phyloP scores from a whole-genome alignment of 495 filamentous ascomycete species.

The Annulohypoxylon stygium region DNA sequence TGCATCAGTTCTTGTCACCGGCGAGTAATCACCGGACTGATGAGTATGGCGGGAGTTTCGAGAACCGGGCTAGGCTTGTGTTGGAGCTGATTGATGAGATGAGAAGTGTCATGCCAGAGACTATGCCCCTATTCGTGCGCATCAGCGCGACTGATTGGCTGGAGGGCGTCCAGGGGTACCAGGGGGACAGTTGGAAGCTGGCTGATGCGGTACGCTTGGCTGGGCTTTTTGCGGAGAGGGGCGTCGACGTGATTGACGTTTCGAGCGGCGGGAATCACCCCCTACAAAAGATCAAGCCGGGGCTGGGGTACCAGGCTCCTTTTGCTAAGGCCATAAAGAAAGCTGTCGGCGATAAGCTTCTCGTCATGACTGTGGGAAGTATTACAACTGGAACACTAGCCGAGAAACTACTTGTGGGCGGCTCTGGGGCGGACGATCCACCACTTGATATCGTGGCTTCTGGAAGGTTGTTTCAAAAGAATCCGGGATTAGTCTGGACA shows the following conservation, averaged over 20 bases:
- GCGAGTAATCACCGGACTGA: constrained; percentile 70
- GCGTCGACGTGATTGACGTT: constrained; percentile 75
- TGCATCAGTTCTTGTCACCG: constrained; percentile 71
- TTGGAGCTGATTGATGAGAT: constrained; percentile 63
- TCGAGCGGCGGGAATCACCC: constrained; percentile 71
- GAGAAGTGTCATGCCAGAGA: constrained; percentile 62
- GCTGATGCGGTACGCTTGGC: constrained; percentile 69
- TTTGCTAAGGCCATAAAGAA: constrained; percentile 68
- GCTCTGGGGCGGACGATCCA: constrained; percentile 31
- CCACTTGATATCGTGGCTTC: constrained; percentile 70
- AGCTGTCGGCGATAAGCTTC: constrained; percentile 68
- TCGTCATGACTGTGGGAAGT: constrained; percentile 71
- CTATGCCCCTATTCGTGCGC: constrained; percentile 72
- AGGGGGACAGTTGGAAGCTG: constrained; percentile 65
- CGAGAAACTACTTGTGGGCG: constrained; percentile 64
- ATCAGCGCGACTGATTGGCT: constrained; percentile 77
- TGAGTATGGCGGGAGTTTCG: constrained; percentile 69
- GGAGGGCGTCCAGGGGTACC: constrained; percentile 54
- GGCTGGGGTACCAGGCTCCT: constrained; percentile 73
- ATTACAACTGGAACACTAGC: constrained; percentile 71
- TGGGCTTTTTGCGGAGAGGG: constrained; percentile 63
- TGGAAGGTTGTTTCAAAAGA: constrained; percentile 76
- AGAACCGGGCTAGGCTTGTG: constrained; percentile 67
- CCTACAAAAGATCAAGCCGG: constrained; percentile 66
- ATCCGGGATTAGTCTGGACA: constrained; percentile 74